Evolutionary conservation across 495 filamentous ascomycete genomes (phyloP), one percentile per base, ranked within the genome.

Genomic region (Tuber borchii): DNA sequence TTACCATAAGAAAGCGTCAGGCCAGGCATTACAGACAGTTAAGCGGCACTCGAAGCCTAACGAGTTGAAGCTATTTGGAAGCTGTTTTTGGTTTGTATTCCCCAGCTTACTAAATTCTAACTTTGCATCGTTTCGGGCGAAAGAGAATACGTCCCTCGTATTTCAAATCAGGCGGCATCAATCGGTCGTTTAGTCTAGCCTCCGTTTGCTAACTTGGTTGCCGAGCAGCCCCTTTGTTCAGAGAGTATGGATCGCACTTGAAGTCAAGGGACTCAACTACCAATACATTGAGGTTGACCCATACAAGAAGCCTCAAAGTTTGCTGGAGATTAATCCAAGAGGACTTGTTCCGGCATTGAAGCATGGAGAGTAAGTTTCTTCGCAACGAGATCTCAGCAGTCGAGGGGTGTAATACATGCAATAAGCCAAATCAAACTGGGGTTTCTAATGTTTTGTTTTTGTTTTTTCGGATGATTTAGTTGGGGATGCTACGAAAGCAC

Each of bases 241-340:
- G 84, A 90, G 95, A 19, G 93, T 97, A 31, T 98, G 95, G 95
- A 97, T 98, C 78, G 90, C 95, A 10, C 86, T 98, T n/a, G 94
- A 98, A 84, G 85, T 90, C 71, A 97, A 97, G 83, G 87, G 89
- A 8, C 87, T 97, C 65, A 86, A 86, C 34, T 98, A 98, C 80
- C 93, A 97, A 82, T 98, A 98, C 83, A 91, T 94, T 77, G 95
- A 97, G 83, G 90, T 93, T 42, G 92, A 97, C 81, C 93, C 93
- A 5, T 96, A 94, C 80, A 87, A 91, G 77, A 95, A 95, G 80
- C 92, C 93, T 22, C 87, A 90, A 72, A 88, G 88, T 22, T 84
- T 97, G 48, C 87, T 97, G 45, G 93, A 93, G 61, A 89, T 97
- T 72, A 97, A 97, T 78, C 93, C 94, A n/a, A 87, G 93, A 73